Evolutionary conservation across 331 rosid species (phyloP), one percentile per base, ranked within the genome.

Genomic region (Malus hybrid): DNA sequence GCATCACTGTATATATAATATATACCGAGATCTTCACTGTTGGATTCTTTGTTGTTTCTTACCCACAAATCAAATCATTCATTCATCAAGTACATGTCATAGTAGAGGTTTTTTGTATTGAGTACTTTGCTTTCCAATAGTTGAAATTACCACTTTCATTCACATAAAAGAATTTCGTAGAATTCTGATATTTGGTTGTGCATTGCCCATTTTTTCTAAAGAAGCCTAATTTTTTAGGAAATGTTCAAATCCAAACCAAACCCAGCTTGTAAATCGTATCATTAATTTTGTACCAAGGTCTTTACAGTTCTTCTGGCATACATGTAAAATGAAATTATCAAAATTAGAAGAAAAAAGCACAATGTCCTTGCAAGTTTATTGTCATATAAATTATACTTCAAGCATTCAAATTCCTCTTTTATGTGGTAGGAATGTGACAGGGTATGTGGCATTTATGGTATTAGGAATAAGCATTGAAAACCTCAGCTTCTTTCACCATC

Each of bases 381-480:
- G 61, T 44, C 44, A 15, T 60, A 76, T 6, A 36, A 33, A 44
- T 60, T 61, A 68, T 69, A 60, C 66, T 75, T 30, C 63, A 70
- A 16, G 73, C 68, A 66, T 52, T 61, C 32, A 36, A 52, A 68
- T 28, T 68, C 61, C 70, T 33, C 39, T 7, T 42, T 30, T 63
- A 50, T 34, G 62, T 13, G 22, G 69, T 48, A 12, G 58, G 62
- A 67, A 46, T 26, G 56, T 52, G 73, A 65, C 58, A 61, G 32
- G 57, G 55, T 42, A 39, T 76, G 74, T 76, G 74, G 66, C 66
- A 81, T 76, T 81, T 36, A 76, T 64, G 32, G 64, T 32, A 63
- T 80, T 80, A 70, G 80, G 84, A 70, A 56, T 36, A 30, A 56
- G 68, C 77, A 80, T 63, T 75, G 73, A 80, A 71, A 55, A 64